These are phyloP conservation scores for Cryptococcus maquisensis DNA, from an alignment of 1,284 basidiomycete genomes.

Conservation along the genomic window DNA sequence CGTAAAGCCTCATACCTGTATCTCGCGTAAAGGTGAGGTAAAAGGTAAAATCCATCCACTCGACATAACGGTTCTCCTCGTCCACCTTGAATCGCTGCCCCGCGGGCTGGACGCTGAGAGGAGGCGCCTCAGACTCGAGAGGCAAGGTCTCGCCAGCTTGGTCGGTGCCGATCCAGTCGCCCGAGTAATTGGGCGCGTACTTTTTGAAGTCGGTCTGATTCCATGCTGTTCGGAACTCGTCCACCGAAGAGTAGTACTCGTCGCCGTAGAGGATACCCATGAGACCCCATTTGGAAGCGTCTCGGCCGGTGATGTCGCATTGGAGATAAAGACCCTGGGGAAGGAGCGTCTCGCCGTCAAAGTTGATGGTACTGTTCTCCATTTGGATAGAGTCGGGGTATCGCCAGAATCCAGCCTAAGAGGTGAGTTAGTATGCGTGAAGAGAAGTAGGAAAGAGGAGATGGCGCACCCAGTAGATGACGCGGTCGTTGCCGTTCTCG, in stretches of 20 bases:
- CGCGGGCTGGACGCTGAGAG: conserved; percentile 54
- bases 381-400: conserved; percentile 5
- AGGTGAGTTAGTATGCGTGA: background rate
- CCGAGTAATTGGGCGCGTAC: conserved; percentile 19
- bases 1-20: conserved; percentile 63
- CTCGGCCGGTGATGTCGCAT: conserved; percentile 33
- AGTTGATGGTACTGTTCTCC: conserved; percentile 9
- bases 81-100: conserved; percentile 61
- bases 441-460: background rate
- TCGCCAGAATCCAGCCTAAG: conserved; percentile 19
- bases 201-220: conserved; percentile 23
- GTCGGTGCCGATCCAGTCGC: conserved; percentile 34
- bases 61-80: conserved; percentile 55
- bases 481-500: conserved; percentile 22
- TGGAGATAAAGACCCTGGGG: conserved; percentile 35
- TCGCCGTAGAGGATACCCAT: conserved; percentile 20
- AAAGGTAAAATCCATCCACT: conserved; percentile 63
- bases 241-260: conserved; percentile 30
- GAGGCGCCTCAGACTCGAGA: conserved; percentile 34
- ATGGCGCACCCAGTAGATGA: conserved; percentile 19
- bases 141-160: conserved; percentile 17
- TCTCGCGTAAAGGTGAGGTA: conserved; percentile 63
- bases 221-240: conserved; percentile 40
- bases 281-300: conserved; percentile 24
- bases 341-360: conserved; percentile 28